Percentiles rank a stretch among this genome's conserved stretches.
Evolutionary conservation across 2,329 filamentous ascomycete species (phyloP).

Genomic region (Beauveria australis): DNA sequence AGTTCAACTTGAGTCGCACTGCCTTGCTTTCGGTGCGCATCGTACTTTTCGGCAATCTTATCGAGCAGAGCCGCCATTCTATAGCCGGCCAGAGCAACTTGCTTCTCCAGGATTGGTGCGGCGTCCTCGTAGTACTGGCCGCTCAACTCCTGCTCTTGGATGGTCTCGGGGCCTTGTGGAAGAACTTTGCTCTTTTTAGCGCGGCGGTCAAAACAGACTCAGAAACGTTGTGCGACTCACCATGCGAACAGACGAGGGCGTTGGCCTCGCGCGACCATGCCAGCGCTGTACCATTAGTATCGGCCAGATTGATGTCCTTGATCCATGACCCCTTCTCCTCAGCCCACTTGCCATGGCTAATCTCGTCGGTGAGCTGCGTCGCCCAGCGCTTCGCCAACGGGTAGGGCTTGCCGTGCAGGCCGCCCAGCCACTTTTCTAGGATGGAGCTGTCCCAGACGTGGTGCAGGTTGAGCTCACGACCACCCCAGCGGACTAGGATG

Average conservation of each 20-base stretch:
- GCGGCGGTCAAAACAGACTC: neutral
- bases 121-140: slow-evolving; percentile 57
- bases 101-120: slow-evolving; percentile 55
- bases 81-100: slow-evolving; percentile 61
- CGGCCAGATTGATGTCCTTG: slow-evolving; percentile 44
- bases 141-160: slow-evolving; percentile 51
- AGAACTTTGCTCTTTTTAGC: slow-evolving; percentile 39
- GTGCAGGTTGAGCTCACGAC: slow-evolving; percentile 54
- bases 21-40: slow-evolving; percentile 13
- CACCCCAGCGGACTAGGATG: slow-evolving; percentile 56
- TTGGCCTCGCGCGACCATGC: slow-evolving; percentile 58
- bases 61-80: slow-evolving; percentile 62
- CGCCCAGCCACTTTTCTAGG: slow-evolving; percentile 55
- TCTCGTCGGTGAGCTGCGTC: slow-evolving; percentile 43
- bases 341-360: slow-evolving; percentile 48
- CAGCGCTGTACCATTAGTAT: slow-evolving; percentile 48
- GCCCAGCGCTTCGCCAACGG: slow-evolving; percentile 48
- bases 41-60: slow-evolving; percentile 41
- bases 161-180: slow-evolving; percentile 50
- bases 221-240: slow-evolving; percentile 27
- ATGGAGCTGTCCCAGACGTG: slow-evolving; percentile 68
- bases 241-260: slow-evolving; percentile 51
- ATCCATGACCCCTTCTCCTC: slow-evolving; percentile 45
- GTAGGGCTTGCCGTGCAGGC: slow-evolving; percentile 40
- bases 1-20: slow-evolving; percentile 21